phyloP scores from a whole-genome alignment of 2,329 filamentous ascomycete genomes.

The Diaporthe citrichinensis region DNA sequence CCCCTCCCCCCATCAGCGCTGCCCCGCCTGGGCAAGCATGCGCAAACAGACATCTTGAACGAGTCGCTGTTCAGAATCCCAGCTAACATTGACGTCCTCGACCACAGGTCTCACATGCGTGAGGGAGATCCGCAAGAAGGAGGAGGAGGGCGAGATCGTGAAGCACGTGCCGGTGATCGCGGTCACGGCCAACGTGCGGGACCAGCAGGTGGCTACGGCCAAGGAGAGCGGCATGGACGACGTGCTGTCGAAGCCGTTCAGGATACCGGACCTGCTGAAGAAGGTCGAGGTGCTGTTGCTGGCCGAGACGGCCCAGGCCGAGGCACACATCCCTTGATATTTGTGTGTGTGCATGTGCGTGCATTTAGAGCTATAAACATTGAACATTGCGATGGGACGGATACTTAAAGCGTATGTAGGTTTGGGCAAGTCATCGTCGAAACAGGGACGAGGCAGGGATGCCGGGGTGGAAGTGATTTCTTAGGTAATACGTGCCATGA shows the following conservation, averaged over 20 bases:
- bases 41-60: not conserved
- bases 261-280: conserved; percentile 59
- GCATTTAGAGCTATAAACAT: not conserved
- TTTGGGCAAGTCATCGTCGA: not conserved
- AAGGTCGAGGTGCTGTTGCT: conserved; percentile 54
- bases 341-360: not conserved
- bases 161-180: conserved; percentile 60
- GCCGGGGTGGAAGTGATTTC: not conserved
- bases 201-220: conserved; percentile 56
- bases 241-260: conserved; percentile 72
- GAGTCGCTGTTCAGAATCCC: not conserved
- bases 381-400: not conserved
- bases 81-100: not conserved
- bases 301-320: conserved; percentile 21
- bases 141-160: conserved; percentile 50
- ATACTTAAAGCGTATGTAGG: not conserved
- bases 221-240: conserved; percentile 60
- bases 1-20: not conserved
- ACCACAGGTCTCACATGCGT: conserved; percentile 55
- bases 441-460: too few relatives aligned
- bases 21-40: too few relatives aligned
- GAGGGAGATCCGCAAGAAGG: conserved; percentile 55
- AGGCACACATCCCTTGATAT: conserved; percentile 9
- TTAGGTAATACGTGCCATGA: conserved; percentile 14
- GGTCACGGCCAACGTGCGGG: conserved; percentile 61